Evolutionary conservation across 164 flowering plant species (phyloP).

Genomic region (Annona cherimola): DNA sequence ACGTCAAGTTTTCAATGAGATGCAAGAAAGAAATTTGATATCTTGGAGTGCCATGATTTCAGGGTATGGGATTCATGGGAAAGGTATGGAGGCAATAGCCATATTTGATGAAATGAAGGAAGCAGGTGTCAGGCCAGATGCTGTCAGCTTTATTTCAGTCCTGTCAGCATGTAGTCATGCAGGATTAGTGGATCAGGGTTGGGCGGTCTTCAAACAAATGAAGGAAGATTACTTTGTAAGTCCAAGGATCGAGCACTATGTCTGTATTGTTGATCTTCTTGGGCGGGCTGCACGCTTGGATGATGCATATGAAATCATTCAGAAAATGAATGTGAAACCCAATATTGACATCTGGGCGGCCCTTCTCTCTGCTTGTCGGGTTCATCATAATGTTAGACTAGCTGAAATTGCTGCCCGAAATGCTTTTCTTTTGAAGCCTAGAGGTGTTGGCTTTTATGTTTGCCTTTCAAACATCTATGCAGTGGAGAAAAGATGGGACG

Average conservation of each 20-base stretch:
- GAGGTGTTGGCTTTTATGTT: constrained; percentile 30
- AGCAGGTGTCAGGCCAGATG: constrained; percentile 32
- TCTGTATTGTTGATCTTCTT: constrained; percentile 48
- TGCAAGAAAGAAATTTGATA: constrained; percentile 31
- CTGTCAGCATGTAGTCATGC: constrained; percentile 54
- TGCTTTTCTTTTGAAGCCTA: constrained; percentile 27
- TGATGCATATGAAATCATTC: constrained; percentile 37
- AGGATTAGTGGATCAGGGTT: constrained; percentile 38
- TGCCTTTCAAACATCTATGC: constrained; percentile 41
- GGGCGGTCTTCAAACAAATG: constrained; percentile 29
- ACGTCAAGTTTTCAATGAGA: constrained; percentile 30
- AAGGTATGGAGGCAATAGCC: constrained; percentile 34
- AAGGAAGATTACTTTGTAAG: constrained; percentile 18
- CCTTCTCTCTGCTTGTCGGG: constrained; percentile 39
- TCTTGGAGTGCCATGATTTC: constrained; percentile 48
- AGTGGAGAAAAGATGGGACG: constrained; percentile 38
- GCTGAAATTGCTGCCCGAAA: constrained; percentile 39
- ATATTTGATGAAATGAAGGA: constrained; percentile 27
- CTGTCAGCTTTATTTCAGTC: constrained; percentile 36
- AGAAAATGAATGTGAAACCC: constrained; percentile 30
- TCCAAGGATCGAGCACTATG: constrained; percentile 34
- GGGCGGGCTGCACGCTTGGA: constrained; percentile 40
- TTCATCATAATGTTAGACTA: constrained; percentile 31
- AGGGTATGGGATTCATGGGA: constrained; percentile 39
- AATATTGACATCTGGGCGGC: constrained; percentile 39